A percentile compares a stretch with the other conserved stretches of the same genome.
Evolutionary conservation across 345 rosid genomes (phyloP).

Genomic region (Hibiscus tridactylites): DNA sequence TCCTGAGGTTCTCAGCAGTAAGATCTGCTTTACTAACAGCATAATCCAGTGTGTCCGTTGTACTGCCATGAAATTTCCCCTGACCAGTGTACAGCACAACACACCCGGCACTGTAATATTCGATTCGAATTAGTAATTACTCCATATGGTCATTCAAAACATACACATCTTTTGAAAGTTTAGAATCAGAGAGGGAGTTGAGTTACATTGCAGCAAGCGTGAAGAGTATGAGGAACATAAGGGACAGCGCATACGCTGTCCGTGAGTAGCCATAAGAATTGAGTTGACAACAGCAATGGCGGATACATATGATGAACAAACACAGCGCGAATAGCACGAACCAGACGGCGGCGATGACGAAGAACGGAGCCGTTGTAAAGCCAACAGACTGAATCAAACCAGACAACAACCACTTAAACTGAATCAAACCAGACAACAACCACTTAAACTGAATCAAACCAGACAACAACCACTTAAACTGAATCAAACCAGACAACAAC

Average conservation of each 20-base stretch:
- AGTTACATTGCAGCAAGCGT: slow-evolving; percentile 79
- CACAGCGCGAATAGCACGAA: slow-evolving; percentile 56
- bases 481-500: too few relatives aligned
- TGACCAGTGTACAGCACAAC: slow-evolving; percentile 78
- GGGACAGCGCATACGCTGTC: slow-evolving; percentile 68
- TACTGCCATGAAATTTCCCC: slow-evolving; percentile 68
- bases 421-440: too few relatives aligned
- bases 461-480: too few relatives aligned
- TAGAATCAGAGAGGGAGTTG: background rate
- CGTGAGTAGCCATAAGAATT: slow-evolving; percentile 78
- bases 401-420: too few relatives aligned
- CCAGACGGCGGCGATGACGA: slow-evolving; percentile 60
- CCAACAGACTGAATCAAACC: slow-evolving; percentile 67
- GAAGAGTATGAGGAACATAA: slow-evolving; percentile 63
- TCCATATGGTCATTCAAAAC: background rate
- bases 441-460: too few relatives aligned
- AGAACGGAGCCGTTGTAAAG: slow-evolving; percentile 63
- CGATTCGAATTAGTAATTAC: background rate
- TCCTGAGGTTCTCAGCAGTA: slow-evolving; percentile 67
- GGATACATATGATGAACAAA: slow-evolving; percentile 48
- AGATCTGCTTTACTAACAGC: slow-evolving; percentile 58
- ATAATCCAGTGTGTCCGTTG: slow-evolving; percentile 55
- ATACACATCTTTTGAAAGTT: background rate
- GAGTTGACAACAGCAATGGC: slow-evolving; percentile 66
- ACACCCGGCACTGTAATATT: slow-evolving; percentile 59